Conservation (phyloP, 139 green algal species). For the Chlorella sp. region DNA sequence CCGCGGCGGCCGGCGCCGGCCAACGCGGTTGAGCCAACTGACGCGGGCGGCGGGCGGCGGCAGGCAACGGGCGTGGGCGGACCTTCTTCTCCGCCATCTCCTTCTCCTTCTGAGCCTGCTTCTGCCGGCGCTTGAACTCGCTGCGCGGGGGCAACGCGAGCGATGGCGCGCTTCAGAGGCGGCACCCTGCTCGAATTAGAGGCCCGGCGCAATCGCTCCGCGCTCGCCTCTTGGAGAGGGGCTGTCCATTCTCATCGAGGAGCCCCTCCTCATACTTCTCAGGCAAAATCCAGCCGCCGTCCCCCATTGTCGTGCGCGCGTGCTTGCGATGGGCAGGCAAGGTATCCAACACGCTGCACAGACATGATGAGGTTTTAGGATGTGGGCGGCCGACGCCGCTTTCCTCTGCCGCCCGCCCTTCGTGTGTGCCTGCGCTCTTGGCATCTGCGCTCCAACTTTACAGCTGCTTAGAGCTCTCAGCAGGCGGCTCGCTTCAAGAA, state of each 20-base stretch:
- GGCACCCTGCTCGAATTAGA: background rate
- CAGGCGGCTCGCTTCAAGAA: background rate
- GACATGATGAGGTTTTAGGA: background rate
- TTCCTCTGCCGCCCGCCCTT: background rate
- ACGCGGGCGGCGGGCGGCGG: background rate
- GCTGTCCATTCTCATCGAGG: slow-evolving; percentile 81
- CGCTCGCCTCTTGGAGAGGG: slow-evolving; percentile 86
- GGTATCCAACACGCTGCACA: background rate
- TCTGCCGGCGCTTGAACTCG: slow-evolving; percentile 91
- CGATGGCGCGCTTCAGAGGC: background rate
- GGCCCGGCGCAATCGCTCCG: background rate
- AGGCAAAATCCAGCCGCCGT: slow-evolving; percentile 27
- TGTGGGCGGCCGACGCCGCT: background rate
- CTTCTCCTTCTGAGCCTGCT: slow-evolving; percentile 72
- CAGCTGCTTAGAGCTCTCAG: background rate
- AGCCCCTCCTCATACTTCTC: slow-evolving; percentile 73
- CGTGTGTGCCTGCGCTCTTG: background rate
- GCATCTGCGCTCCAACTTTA: background rate
- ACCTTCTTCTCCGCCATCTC: slow-evolving; percentile 88
- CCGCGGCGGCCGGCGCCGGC: background rate
- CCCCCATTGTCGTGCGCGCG: too few species aligned
- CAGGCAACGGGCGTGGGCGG: background rate
- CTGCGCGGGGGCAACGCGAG: slow-evolving; percentile 39
- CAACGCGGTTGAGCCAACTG: background rate
- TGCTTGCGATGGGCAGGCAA: background rate